These are phyloP conservation scores for Coleophoma cylindrospora DNA, from an alignment of 2,329 filamentous ascomycete species.

Conservation along the genomic window DNA sequence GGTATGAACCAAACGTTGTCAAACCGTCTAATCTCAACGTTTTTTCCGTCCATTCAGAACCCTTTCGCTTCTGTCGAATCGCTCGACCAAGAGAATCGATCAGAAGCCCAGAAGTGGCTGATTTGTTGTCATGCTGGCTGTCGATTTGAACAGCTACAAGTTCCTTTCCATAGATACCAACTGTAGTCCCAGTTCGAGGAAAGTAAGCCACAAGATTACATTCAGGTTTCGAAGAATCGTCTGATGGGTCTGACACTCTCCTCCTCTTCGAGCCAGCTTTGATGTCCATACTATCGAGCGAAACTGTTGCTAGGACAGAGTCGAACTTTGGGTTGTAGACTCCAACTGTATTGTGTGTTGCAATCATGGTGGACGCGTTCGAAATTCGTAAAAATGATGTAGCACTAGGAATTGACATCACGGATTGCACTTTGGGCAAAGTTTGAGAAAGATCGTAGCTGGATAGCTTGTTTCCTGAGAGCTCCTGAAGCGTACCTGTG, in stretches of 20 bases:
- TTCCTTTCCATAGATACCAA: conserved; percentile 58
- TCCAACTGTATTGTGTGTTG: conserved; percentile 49
- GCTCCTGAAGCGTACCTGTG: conserved; percentile 58
- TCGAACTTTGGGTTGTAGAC: conserved; percentile 68
- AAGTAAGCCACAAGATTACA: conserved; percentile 56
- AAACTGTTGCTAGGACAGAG: conserved; percentile 37
- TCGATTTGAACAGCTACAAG: conserved; percentile 68
- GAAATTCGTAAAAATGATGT: conserved; percentile 64
- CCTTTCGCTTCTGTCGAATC: conserved; percentile 30
- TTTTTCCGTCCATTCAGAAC: conserved; percentile 4
- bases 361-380: conserved; percentile 58
- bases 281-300: conserved; percentile 18
- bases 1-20: conserved; percentile 17
- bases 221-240: conserved; percentile 3
- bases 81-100: conserved; percentile 72
- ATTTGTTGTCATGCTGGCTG: conserved; percentile 51
- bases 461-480: conserved; percentile 46
- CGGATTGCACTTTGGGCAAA: conserved; percentile 55
- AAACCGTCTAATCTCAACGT: conserved; percentile 3
- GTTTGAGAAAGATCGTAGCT: conserved; percentile 61
- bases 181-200: conserved; percentile 58
- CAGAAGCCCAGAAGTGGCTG: conserved; percentile 55
- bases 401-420: conserved; percentile 44
- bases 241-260: conserved; percentile 4
- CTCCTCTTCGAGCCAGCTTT: conserved; percentile 22